Percentiles rank a stretch among this genome's conserved stretches.
Evolutionary conservation across 306 rosid genomes (phyloP).

Genomic region (Vachellia collinsii): DNA sequence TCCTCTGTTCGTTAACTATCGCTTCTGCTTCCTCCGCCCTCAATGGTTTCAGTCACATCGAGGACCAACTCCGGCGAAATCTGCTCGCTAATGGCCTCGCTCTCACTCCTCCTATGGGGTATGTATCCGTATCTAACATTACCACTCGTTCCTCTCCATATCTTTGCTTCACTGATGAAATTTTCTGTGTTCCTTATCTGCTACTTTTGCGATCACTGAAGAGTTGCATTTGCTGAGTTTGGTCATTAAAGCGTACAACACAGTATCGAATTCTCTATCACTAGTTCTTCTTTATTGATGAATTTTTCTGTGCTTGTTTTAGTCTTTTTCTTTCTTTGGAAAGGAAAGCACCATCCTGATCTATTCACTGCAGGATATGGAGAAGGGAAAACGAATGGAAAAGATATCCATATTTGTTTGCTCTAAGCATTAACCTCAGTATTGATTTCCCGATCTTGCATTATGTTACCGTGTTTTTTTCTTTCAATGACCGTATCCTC

Average conservation of each 20-base stretch:
- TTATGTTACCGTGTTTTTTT: background rate
- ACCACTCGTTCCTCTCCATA: background rate
- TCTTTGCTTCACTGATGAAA: background rate
- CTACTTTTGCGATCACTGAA: background rate
- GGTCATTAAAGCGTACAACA: background rate
- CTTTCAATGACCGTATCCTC: background rate
- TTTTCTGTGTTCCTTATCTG: background rate
- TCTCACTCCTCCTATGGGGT: constrained; percentile 97
- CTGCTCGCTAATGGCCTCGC: constrained; percentile 86
- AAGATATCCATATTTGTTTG: background rate
- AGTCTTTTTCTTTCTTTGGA: background rate
- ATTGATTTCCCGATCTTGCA: background rate
- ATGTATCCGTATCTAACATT: background rate
- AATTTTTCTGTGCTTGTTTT: background rate
- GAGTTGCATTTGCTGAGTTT: background rate
- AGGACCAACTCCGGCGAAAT: constrained; percentile 52
- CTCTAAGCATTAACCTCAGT: background rate
- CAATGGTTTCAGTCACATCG: background rate
- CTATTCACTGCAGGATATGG: background rate
- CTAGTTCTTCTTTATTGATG: background rate
- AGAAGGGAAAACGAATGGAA: background rate
- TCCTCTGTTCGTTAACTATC: constrained; percentile 11
- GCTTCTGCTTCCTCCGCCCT: constrained; percentile 45
- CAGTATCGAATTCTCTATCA: background rate
- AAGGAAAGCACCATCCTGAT: background rate